Conservation (phyloP, 2,329 filamentous ascomycete species). For the Chalara sp. region DNA sequence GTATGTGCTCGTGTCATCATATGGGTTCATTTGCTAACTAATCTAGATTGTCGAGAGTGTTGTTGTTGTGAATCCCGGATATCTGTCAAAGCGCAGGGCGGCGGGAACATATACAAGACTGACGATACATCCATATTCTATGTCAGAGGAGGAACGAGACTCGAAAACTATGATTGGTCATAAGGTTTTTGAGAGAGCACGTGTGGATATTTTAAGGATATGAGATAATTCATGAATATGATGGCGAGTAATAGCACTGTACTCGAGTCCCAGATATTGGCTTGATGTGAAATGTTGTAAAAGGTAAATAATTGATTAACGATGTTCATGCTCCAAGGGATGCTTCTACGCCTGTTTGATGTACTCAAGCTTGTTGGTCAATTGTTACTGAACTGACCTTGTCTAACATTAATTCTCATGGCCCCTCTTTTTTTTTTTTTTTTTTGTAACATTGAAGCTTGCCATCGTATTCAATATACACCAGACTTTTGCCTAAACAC, state of each 20-base stretch:
- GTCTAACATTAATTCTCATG: too few species aligned
- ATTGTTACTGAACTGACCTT: too few species aligned
- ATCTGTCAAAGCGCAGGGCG: conserved; percentile 74
- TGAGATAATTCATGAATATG: conserved; percentile 23
- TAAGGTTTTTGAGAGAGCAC: conserved; percentile 71
- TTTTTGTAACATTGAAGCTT: too few species aligned
- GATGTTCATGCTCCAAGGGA: too few species aligned
- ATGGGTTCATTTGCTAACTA: background rate
- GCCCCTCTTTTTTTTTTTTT: too few species aligned
- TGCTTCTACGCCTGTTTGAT: too few species aligned
- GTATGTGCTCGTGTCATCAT: conserved; percentile 39
- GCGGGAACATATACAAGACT: conserved; percentile 82
- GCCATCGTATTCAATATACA: too few species aligned
- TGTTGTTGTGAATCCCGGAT: conserved; percentile 83
- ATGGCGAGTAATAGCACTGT: background rate
- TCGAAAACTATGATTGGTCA: conserved; percentile 58
- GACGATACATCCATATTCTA: conserved; percentile 58
- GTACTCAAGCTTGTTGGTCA: too few species aligned
- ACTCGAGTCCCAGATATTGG: too few species aligned
- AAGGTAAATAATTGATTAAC: too few species aligned
- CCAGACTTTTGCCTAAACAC: too few species aligned
- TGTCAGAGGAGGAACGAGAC: conserved; percentile 51
- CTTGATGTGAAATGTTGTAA: too few species aligned
- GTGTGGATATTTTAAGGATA: conserved; percentile 84
- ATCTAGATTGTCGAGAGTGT: conserved; percentile 82